Percentiles rank a stretch among this genome's conserved stretches.
Evolutionary conservation across 495 filamentous ascomycete species (phyloP).

Genomic region (Penicillium odoratum): DNA sequence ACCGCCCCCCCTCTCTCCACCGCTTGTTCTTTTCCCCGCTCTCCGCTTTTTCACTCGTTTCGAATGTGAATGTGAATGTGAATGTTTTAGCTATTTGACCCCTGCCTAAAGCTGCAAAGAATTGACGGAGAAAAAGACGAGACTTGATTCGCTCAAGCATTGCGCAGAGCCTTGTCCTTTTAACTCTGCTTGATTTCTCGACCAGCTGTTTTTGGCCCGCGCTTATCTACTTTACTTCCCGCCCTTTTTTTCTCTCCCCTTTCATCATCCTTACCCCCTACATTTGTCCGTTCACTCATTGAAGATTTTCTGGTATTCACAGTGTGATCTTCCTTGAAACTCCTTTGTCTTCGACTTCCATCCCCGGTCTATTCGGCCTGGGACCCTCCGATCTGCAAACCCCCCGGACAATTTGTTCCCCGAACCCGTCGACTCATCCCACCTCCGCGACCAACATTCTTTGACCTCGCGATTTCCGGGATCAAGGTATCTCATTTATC

Average conservation of each 20-base stretch:
- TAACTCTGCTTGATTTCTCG: slow-evolving; percentile 10
- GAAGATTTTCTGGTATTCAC: slow-evolving; percentile 7
- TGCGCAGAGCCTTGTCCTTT: slow-evolving; percentile 3
- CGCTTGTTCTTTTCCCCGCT: slow-evolving; percentile 33
- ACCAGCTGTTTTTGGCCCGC: slow-evolving; percentile 1
- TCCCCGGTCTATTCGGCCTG: slow-evolving; percentile 5
- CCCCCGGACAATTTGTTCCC: slow-evolving; percentile 17
- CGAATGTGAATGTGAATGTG: not conserved
- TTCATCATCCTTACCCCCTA: slow-evolving; percentile 1
- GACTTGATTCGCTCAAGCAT: not conserved
- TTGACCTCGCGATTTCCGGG: not conserved
- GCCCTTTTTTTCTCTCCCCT: slow-evolving; percentile 9
- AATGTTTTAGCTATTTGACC: not conserved
- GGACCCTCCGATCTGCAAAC: slow-evolving; percentile 14
- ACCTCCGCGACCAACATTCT: slow-evolving; percentile 5
- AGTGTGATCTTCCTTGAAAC: slow-evolving; percentile 5
- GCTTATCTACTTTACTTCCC: slow-evolving; percentile 10
- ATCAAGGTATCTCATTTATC: not conserved
- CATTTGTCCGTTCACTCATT: not conserved
- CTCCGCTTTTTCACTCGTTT: slow-evolving; percentile 17
- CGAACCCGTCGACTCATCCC: slow-evolving; percentile 24
- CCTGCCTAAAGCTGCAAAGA: not conserved
- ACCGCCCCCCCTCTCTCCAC: slow-evolving; percentile 24
- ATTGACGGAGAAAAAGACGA: slow-evolving; percentile 3
- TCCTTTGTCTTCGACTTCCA: not conserved